Evolutionary conservation across 2,329 filamentous ascomycete species (phyloP).

Genomic region (Aspergillus eucalypticola): DNA sequence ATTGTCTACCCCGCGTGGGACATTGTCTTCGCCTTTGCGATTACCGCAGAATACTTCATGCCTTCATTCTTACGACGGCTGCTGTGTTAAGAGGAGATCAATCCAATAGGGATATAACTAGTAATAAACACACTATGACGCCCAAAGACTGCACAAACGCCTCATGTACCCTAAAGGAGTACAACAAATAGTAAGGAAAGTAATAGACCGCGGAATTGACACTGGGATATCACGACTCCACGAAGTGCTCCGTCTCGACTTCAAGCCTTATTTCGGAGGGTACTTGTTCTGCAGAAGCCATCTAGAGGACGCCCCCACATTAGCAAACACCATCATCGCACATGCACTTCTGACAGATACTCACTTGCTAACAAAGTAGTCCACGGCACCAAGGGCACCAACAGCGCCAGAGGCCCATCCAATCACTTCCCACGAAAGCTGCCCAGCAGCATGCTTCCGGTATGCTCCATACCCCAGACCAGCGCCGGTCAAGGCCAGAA

Average conservation of each 20-base stretch:
- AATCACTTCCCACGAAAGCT: conserved; percentile 49
- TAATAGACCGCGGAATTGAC: neutral
- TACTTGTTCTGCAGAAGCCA: conserved; percentile 55
- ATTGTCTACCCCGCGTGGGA: neutral
- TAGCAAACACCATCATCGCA: conserved; percentile 10
- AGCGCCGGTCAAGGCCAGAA: conserved; percentile 43
- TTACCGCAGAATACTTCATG: too few species aligned
- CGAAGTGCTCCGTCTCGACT: neutral
- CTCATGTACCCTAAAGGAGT: neutral
- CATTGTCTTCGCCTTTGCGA: neutral
- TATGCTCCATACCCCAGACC: conserved; percentile 52
- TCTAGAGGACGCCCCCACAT: conserved; percentile 28
- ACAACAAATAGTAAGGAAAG: conserved; percentile 1
- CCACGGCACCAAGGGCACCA: conserved; percentile 46
- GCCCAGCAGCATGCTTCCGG: conserved; percentile 47
- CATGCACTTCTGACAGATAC: conserved; percentile 19
- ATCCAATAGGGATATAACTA: neutral
- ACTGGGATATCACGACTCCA: conserved; percentile 1
- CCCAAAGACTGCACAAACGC: neutral
- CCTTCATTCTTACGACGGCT: too few species aligned
- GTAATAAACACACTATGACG: neutral
- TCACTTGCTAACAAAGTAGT: conserved; percentile 54
- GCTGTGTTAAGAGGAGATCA: neutral
- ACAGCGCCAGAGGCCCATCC: conserved; percentile 46
- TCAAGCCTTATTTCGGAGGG: conserved; percentile 44